Conservation (phyloP, 371 early-diverging fungal species). For the Haplosporangium sp. region DNA sequence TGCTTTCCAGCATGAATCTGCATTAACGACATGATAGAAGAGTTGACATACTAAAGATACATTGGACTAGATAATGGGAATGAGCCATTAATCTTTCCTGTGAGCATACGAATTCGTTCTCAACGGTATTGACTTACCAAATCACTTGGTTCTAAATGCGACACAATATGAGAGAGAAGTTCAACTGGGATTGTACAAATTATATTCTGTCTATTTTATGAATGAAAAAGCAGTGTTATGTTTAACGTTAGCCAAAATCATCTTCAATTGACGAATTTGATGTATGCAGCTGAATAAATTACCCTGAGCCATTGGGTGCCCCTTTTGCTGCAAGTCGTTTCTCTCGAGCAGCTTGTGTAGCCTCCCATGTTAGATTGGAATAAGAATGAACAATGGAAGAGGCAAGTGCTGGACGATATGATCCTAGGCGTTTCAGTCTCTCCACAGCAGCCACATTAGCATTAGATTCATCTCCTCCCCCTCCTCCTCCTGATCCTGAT, state of each 20-base stretch:
- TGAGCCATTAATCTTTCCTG: not conserved
- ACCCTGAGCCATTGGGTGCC: conserved; percentile 28
- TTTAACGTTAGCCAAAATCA: not conserved
- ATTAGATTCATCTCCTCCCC: not conserved
- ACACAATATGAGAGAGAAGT: conserved; percentile 42
- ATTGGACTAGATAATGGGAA: conserved; percentile 14
- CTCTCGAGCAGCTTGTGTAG: conserved; percentile 30
- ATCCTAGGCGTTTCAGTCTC: conserved; percentile 22
- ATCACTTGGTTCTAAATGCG: conserved; percentile 42
- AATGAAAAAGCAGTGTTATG: not conserved
- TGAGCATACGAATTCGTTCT: not conserved
- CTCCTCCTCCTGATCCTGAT: conserved; percentile 10
- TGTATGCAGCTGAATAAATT: not conserved
- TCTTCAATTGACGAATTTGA: not conserved
- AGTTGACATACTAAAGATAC: conserved; percentile 35
- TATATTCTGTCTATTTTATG: conserved; percentile 25
- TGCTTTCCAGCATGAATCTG: conserved; percentile 53
- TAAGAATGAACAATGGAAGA: conserved; percentile 45
- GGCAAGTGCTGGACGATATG: conserved; percentile 36
- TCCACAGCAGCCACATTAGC: conserved; percentile 4
- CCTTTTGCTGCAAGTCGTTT: conserved; percentile 39
- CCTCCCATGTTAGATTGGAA: conserved; percentile 41
- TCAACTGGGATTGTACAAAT: conserved; percentile 43
- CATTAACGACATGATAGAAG: conserved; percentile 49
- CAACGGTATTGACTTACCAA: conserved; percentile 20